Base-by-base conservation (phyloP, 495 filamentous ascomycete genomes). In the Aspergillus conjunctus region DNA sequence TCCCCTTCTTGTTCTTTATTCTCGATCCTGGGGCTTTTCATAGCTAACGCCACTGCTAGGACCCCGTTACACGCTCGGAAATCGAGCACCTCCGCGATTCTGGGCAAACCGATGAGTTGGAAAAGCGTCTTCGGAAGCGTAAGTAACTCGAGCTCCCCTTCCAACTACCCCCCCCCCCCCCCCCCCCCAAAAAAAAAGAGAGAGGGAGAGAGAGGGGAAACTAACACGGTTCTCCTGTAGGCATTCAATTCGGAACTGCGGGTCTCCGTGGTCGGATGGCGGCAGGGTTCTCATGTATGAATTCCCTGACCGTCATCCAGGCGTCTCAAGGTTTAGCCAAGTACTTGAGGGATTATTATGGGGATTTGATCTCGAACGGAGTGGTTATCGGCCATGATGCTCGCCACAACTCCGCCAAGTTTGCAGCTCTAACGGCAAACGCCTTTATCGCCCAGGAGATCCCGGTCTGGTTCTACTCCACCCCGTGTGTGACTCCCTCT, bases 251-350 rank as follows among this genome's bases (percentile, higher is more conserved):
- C 60, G 88, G 88, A 21, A 90, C 88, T 11, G 87, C 88, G 51
- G 87, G 88, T 63, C 77, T 91, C 1, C 81, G 88, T 15, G 86
- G 84, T 48, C 80, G 78, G 37, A 91, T 91, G 88, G 77, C 85
- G 58, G 87, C 87, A 33, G 88, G 88, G 0, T 90, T 89, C 70
- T 77, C 85, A 0, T 84, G 83, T 59, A 86, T 91, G 81, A 91
- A 90, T 69, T 77, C 78, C 21, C 67, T 90, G 54, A 90, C 86
- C 0, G 83, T 90, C 50, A 88, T 90, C 37, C 88, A 90, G 69
- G 85, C 88, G 46, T 88, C 88, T 0, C 88, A 90, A 71, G 88
- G 88, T 1, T 75, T 90, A 18, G 88, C 88, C 17, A 81, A 77
- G 57, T 88, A 88, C 63, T 74, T 91, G 31, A 70, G 80, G 30